These are phyloP conservation scores for Emydomyces testavorans DNA, from an alignment of 2,329 filamentous ascomycete genomes.

Conservation along the genomic window DNA sequence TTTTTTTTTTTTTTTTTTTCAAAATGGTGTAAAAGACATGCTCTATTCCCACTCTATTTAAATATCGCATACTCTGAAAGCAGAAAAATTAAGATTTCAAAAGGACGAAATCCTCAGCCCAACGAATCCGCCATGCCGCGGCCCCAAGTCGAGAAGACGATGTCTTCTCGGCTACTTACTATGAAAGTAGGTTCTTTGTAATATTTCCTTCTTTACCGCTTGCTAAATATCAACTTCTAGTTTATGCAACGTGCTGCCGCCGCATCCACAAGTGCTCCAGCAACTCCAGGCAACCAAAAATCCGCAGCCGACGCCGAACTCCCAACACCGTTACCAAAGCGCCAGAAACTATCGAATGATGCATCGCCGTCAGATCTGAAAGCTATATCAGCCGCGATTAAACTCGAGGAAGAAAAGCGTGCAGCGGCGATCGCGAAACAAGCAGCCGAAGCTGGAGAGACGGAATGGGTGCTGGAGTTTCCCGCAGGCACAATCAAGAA, in stretches of 20 bases:
- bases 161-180: conserved; percentile 78
- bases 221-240: conserved; percentile 26
- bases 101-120: background rate
- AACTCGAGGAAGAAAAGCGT: conserved; percentile 33
- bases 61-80: no score
- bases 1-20: background rate
- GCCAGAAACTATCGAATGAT: conserved; percentile 26
- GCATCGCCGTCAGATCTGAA: conserved; percentile 28
- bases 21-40: no score
- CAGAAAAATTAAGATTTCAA: background rate
- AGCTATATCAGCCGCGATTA: conserved; percentile 32
- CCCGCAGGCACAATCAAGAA: conserved; percentile 17
- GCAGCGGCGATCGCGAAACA: conserved; percentile 31
- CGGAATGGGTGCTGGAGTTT: conserved; percentile 35
- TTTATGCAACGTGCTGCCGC: conserved; percentile 87
- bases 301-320: conserved; percentile 43
- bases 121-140: conserved; percentile 12
- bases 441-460: conserved; percentile 35
- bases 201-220: background rate
- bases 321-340: conserved; percentile 27
- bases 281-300: conserved; percentile 36
- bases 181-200: conserved; percentile 56
- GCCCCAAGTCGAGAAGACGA: conserved; percentile 48
- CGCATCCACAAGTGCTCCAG: conserved; percentile 39
- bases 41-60: no score